phyloP scores from a whole-genome alignment of 768 basidiomycete species.

The Chalciporus chontae region DNA sequence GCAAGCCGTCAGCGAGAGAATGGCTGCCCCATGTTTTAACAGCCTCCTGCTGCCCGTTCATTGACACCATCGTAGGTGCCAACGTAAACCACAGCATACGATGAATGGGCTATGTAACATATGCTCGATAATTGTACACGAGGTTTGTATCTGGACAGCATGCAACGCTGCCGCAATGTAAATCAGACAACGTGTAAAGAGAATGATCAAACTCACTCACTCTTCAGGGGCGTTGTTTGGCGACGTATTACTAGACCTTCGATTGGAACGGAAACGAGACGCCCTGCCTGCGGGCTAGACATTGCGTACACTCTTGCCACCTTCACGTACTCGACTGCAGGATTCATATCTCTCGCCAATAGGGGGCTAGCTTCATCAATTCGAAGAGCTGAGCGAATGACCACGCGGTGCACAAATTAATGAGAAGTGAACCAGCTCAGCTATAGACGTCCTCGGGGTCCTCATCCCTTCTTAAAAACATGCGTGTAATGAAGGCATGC shows the following conservation, averaged over 20 bases:
- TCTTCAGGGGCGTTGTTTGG: too few species aligned
- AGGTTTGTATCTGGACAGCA: slow-evolving; percentile 29
- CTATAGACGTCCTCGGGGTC: slow-evolving; percentile 24
- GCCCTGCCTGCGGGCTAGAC: slow-evolving; percentile 20
- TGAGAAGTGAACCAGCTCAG: slow-evolving; percentile 23
- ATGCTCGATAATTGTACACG: too few species aligned
- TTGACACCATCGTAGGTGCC: not conserved
- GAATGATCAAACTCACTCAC: slow-evolving; percentile 1
- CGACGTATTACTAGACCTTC: slow-evolving; percentile 6
- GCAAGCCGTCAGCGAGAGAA: slow-evolving; percentile 10
- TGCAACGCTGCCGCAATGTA: slow-evolving; percentile 17
- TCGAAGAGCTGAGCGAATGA: not conserved
- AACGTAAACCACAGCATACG: too few species aligned
- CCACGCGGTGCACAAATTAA: slow-evolving; percentile 18
- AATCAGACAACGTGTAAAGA: slow-evolving; percentile 19
- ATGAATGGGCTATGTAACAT: not conserved
- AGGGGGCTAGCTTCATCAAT: not conserved
- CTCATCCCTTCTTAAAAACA: not conserved
- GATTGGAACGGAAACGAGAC: slow-evolving; percentile 20
- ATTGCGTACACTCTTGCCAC: too few species aligned
- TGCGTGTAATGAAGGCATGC: not conserved
- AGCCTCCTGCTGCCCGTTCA: not conserved
- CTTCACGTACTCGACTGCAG: too few species aligned
- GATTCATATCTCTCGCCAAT: slow-evolving; percentile 21
- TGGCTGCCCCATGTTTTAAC: slow-evolving; percentile 10